Evolutionary conservation across 164 flowering plant genomes (phyloP).

Genomic region (Berberis thunbergii): DNA sequence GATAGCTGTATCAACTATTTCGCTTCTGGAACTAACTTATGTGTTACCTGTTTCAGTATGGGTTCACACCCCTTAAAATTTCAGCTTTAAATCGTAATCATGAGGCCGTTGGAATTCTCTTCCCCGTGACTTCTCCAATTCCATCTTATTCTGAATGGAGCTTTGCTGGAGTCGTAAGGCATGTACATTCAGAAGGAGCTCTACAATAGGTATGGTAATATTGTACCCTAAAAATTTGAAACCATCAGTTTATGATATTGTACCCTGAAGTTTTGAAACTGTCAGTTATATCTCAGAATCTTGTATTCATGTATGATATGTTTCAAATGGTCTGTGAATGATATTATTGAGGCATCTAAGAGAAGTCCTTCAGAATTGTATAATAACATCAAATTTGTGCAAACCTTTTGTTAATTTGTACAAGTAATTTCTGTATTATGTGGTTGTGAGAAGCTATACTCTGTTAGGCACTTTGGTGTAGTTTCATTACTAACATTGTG

Average conservation of each 20-base stretch:
- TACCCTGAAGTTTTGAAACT: neutral
- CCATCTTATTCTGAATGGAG: neutral
- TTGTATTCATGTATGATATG: too few relatives aligned
- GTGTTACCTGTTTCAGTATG: neutral
- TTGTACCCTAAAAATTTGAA: neutral
- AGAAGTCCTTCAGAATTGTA: too few relatives aligned
- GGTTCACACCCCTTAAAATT: neutral
- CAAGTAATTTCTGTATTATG: too few relatives aligned
- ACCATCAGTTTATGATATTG: neutral
- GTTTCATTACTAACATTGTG: too few relatives aligned
- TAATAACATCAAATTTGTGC: too few relatives aligned
- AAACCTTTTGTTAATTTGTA: too few relatives aligned
- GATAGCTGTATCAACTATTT: neutral
- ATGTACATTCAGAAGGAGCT: slow-evolving; percentile 1
- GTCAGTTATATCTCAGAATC: too few relatives aligned
- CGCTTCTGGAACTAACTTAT: neutral
- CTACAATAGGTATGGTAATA: neutral
- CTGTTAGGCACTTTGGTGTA: too few relatives aligned
- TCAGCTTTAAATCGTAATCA: neutral
- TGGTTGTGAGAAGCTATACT: too few relatives aligned
- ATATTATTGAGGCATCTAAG: too few relatives aligned
- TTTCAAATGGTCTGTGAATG: too few relatives aligned
- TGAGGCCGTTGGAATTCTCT: neutral
- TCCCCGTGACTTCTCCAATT: neutral
- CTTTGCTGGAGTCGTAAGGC: neutral